These are phyloP conservation scores for Guadua angustifolia DNA, from an alignment of 176 grass and related monocot species.

Conservation along the genomic window DNA sequence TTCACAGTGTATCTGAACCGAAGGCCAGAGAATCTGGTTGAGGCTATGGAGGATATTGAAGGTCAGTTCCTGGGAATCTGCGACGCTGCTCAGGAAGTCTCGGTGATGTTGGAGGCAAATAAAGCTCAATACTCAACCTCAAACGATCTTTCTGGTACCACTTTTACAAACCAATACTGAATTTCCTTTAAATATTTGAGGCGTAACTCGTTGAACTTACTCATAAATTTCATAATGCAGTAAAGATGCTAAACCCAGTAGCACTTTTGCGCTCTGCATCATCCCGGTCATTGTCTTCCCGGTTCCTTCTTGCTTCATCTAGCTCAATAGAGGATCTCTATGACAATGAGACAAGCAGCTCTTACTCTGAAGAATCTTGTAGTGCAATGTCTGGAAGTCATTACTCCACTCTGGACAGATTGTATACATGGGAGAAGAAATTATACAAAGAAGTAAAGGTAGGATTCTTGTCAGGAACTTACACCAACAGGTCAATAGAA, in stretches of 20 bases:
- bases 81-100: constrained; percentile 78
- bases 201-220: constrained; percentile 43
- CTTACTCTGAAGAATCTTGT: constrained; percentile 79
- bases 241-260: constrained; percentile 80
- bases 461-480: constrained; percentile 28
- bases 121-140: constrained; percentile 76
- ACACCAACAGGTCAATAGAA: constrained; percentile 10
- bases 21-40: constrained; percentile 64
- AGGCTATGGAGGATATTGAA: constrained; percentile 87
- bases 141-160: constrained; percentile 82
- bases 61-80: constrained; percentile 82
- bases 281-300: constrained; percentile 80
- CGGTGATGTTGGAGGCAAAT: constrained; percentile 88
- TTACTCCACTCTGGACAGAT: constrained; percentile 86
- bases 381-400: constrained; percentile 76
- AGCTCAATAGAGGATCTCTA: constrained; percentile 76
- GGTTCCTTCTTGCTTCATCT: constrained; percentile 69
- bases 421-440: constrained; percentile 98
- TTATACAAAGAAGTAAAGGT: constrained; percentile 99
- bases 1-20: constrained; percentile 92
- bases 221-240: constrained; percentile 53
- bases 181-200: constrained; percentile 38
- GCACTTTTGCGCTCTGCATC: constrained; percentile 75
- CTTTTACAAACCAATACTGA: constrained; percentile 49
- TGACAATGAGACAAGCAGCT: constrained; percentile 82